Conservation (phyloP, 441 rosid species). For the Arabidopsis lyrata region DNA sequence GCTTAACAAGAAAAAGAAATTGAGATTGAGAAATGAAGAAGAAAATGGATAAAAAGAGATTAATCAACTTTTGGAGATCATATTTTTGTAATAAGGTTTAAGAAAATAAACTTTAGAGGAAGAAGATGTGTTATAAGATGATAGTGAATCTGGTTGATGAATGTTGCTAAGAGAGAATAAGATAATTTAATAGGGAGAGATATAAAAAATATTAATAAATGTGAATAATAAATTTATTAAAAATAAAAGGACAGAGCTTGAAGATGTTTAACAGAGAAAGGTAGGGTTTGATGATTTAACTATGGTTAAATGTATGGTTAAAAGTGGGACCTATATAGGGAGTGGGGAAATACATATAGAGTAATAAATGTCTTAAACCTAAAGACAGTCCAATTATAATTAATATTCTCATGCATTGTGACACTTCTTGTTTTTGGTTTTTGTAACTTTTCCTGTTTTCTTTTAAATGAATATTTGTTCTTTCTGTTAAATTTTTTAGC, state of each 20-base stretch:
- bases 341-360: slow-evolving; percentile 33
- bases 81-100: neutral
- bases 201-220: slow-evolving; percentile 20
- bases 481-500: neutral
- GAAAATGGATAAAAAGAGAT: slow-evolving; percentile 16
- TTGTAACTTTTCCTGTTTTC: neutral
- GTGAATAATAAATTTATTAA: neutral
- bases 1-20: neutral
- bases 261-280: neutral
- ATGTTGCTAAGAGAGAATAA: slow-evolving; percentile 36
- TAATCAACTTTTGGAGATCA: slow-evolving; percentile 19
- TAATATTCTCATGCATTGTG: slow-evolving; percentile 39
- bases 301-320: slow-evolving; percentile 42
- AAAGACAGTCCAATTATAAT: slow-evolving; percentile 40
- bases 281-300: slow-evolving; percentile 26
- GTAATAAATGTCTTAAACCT: slow-evolving; percentile 44
- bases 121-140: slow-evolving; percentile 35
- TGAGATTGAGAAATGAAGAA: slow-evolving; percentile 1
- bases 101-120: slow-evolving; percentile 13
- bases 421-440: slow-evolving; percentile 14
- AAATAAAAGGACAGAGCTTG: slow-evolving; percentile 9
- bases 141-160: slow-evolving; percentile 36
- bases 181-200: slow-evolving; percentile 31
- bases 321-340: slow-evolving; percentile 27
- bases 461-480: neutral